These are phyloP conservation scores for Cyathus striatus DNA, from an alignment of 768 basidiomycete genomes.

Conservation along the genomic window DNA sequence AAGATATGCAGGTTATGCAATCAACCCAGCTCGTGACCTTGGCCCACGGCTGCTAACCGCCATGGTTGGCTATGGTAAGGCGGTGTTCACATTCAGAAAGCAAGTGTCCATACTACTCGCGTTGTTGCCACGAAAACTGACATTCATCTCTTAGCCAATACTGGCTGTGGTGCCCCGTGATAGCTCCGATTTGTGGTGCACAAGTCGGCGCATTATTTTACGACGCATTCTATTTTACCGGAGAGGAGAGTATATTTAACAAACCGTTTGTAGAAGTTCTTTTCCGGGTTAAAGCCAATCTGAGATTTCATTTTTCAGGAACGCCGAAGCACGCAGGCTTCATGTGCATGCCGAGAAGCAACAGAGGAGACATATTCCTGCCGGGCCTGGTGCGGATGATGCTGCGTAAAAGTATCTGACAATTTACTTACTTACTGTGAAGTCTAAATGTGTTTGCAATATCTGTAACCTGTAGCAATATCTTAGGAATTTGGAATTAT, in stretches of 20 bases:
- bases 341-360: conserved; percentile 6
- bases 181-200: conserved; percentile 53
- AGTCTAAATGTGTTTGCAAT: too few species aligned
- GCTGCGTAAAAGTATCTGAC: too few species aligned
- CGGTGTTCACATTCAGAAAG: conserved; percentile 29
- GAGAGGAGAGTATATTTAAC: conserved; percentile 51
- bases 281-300: not conserved
- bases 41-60: conserved; percentile 64
- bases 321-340: conserved; percentile 6
- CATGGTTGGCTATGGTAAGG: conserved; percentile 58
- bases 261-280: conserved; percentile 31
- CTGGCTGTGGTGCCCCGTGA: conserved; percentile 64
- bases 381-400: conserved; percentile 8
- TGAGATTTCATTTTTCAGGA: not conserved
- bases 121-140: not conserved
- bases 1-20: conserved; percentile 21
- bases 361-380: conserved; percentile 6
- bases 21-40: conserved; percentile 31
- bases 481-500: too few species aligned
- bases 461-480: too few species aligned
- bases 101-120: conserved; percentile 16
- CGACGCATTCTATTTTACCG: conserved; percentile 51
- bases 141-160: conserved; percentile 42
- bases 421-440: too few species aligned
- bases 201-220: conserved; percentile 47